These are phyloP conservation scores for Eucommia ulmoides DNA, from an alignment of 257 asterid species.

Conservation along the genomic window DNA sequence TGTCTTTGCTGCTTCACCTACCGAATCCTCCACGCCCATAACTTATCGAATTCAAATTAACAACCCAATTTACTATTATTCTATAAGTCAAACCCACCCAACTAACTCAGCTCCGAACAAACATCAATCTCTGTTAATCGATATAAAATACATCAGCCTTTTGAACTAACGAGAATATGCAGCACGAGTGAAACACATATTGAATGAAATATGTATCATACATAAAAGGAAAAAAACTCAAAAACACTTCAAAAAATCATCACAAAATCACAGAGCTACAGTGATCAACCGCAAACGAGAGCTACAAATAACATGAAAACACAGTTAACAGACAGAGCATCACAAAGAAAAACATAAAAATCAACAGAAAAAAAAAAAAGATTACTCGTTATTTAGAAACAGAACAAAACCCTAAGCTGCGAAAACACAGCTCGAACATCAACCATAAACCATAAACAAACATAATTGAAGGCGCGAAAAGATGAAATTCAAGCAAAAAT, in stretches of 20 bases:
- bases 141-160: neutral
- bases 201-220: neutral
- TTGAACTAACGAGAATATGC: neutral
- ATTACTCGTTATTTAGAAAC: neutral
- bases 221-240: neutral
- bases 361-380: neutral
- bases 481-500: constrained; percentile 4
- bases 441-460: neutral
- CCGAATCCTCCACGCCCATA: constrained; percentile 56
- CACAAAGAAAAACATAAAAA: constrained; percentile 7
- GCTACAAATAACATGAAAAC: neutral
- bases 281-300: neutral
- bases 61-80: neutral
- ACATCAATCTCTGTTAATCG: neutral
- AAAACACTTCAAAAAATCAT: neutral
- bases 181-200: neutral
- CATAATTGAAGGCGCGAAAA: neutral
- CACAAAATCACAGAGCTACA: neutral
- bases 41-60: constrained; percentile 10
- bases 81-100: neutral
- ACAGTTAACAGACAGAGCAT: constrained; percentile 4
- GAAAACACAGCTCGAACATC: constrained; percentile 5
- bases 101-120: neutral
- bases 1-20: constrained; percentile 29
- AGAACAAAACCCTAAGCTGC: constrained; percentile 33